Evolutionary conservation across 768 basidiomycete species (phyloP).

Genomic region (Cyathus striatus): DNA sequence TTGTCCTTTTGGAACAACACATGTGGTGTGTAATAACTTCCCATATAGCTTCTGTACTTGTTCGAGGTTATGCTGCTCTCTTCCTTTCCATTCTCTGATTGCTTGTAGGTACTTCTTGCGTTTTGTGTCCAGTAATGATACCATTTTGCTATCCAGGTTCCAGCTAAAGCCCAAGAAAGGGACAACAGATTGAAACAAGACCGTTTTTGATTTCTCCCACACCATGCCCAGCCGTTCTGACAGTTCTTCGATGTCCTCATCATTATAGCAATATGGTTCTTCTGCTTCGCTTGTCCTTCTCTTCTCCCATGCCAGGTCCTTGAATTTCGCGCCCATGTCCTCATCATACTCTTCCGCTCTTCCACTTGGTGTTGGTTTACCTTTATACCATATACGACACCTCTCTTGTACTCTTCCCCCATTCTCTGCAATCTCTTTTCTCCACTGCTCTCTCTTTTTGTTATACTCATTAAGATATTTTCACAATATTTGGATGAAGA

Average conservation of each 20-base stretch:
- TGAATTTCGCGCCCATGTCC: slow-evolving; percentile 10
- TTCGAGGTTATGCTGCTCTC: slow-evolving; percentile 13
- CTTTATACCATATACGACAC: slow-evolving; percentile 15
- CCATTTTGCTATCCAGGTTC: slow-evolving; percentile 14
- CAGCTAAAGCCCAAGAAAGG: slow-evolving; percentile 25
- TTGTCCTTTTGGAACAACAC: slow-evolving; percentile 15
- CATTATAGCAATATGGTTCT: no score
- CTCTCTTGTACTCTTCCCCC: slow-evolving; percentile 2
- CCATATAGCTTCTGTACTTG: slow-evolving; percentile 26
- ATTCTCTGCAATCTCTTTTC: slow-evolving; percentile 2
- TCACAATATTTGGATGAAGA: slow-evolving; percentile 17
- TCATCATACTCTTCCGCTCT: slow-evolving; percentile 21
- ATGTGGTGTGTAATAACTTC: slow-evolving; percentile 23
- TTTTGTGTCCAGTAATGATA: slow-evolving; percentile 18
- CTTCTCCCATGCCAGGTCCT: slow-evolving; percentile 24
- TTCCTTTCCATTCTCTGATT: slow-evolving; percentile 15
- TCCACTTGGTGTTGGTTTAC: slow-evolving; percentile 10
- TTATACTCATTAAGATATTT: slow-evolving; percentile 19
- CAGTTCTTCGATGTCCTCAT: slow-evolving; percentile 26
- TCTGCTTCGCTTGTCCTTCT: no score
- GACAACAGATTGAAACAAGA: slow-evolving; percentile 8
- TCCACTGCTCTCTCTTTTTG: slow-evolving; percentile 1
- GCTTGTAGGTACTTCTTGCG: slow-evolving; percentile 19
- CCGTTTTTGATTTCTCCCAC: slow-evolving; percentile 25
- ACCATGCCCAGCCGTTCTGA: slow-evolving; percentile 21